Evolutionary conservation across 306 rosid genomes (phyloP), one percentile per base, ranked within the genome.

Genomic region (Ochetophila trinervis): DNA sequence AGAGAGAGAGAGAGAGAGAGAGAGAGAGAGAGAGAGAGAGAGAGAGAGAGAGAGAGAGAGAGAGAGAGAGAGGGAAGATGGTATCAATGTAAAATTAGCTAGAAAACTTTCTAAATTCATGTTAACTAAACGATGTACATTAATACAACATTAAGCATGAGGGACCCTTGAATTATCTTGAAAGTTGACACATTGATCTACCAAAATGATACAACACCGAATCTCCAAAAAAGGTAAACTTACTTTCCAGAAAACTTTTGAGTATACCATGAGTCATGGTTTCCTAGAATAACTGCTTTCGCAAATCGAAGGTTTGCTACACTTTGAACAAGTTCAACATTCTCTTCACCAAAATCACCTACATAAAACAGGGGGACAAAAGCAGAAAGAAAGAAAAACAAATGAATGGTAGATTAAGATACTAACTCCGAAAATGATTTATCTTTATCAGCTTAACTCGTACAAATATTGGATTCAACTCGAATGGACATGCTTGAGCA

Each of bases 301-400:
- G 91, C n/a, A 84, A 86, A 81, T 66, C 76, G 75, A 57, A 89
- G 82, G 32, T 71, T 80, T n/a, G 96, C 90, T 74, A 86, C 76
- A 58, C 87, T 89, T 62, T 17, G 86, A 70, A 93, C 96, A 4
- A 93, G 86, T 76, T 87, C 94, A 60, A 89, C 86, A 63, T 87
- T 86, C 83, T 93, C 97, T 37, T 93, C 91, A 36, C 98, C 97
- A 81, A 93, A 89, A 84, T 93, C 98, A 81, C 94, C 97, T 93
- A 63, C 54, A 48, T 16, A 60, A 70, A 77, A 20, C 60, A 66
- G 62, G 65, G 55, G 37, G 53, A 36, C 53, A 79, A 40, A 52
- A 40, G 34, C 36, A 58, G 49, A 63, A 62, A 35, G 58, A 47
- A 71, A 23, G 36, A 58, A 44, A 35, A 63, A 57, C 42, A 66